Percentiles rank a stretch among this genome's conserved stretches.
These are phyloP conservation scores for Euphrasia confusa DNA, from an alignment of 257 asterid species.

Conservation along the genomic window DNA sequence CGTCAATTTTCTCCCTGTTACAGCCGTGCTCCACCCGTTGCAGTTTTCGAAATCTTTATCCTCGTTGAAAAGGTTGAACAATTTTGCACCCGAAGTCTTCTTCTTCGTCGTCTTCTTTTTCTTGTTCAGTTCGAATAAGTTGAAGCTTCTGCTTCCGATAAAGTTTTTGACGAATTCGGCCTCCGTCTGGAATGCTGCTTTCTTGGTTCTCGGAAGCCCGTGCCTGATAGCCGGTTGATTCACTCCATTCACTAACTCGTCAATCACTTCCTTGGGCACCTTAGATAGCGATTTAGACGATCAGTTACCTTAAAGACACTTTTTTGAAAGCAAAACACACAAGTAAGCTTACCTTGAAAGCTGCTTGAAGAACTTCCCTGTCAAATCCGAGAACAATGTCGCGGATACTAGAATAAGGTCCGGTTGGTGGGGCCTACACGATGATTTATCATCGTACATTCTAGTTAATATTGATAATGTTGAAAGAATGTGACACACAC, in stretches of 20 bases:
- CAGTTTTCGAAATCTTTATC: slow-evolving; percentile 68
- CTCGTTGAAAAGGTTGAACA: slow-evolving; percentile 54
- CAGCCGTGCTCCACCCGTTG: slow-evolving; percentile 86
- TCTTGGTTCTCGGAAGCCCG: slow-evolving; percentile 27
- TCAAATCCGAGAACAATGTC: slow-evolving; percentile 76
- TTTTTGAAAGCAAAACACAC: neutral
- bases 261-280: slow-evolving; percentile 55
- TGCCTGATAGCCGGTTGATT: slow-evolving; percentile 55
- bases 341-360: slow-evolving; percentile 44
- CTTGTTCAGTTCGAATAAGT: slow-evolving; percentile 34
- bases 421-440: slow-evolving; percentile 39
- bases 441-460: neutral
- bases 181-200: slow-evolving; percentile 32
- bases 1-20: slow-evolving; percentile 42
- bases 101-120: slow-evolving; percentile 29
- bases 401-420: slow-evolving; percentile 61
- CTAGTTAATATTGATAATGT: neutral
- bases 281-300: slow-evolving; percentile 18
- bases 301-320: neutral
- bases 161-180: slow-evolving; percentile 29
- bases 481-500: neutral
- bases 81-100: slow-evolving; percentile 22
- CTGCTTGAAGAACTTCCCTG: slow-evolving; percentile 52
- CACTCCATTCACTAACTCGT: slow-evolving; percentile 40
- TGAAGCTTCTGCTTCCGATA: slow-evolving; percentile 28